Base-by-base conservation (phyloP, 2,329 filamentous ascomycete genomes). In the Aspergillus sp. region DNA sequence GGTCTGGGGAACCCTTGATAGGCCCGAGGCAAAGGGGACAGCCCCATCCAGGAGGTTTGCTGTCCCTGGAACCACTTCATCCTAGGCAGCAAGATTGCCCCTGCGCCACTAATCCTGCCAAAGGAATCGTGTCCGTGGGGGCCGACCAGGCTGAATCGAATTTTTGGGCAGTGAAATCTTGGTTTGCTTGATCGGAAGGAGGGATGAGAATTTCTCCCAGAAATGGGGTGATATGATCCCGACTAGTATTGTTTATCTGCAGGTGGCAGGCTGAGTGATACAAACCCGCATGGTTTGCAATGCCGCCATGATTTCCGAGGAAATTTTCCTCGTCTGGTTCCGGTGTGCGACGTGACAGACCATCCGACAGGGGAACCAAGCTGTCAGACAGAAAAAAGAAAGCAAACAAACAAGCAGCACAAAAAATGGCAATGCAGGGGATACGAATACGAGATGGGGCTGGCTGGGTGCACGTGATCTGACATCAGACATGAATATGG, bases 51-150 rank as follows among this genome's bases (percentile, higher is more conserved):
- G 47, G 47, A 8, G 13, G 13, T 30, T 50, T 17, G 47, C 3
- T 32, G 47, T 50, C 25, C 47, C 47, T 50, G 44, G 25, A 17
- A 30, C 21, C 32, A 36, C 32, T 36, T 36, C 11, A 36, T 36
- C 32, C 47, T 50, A 50, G 47, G 47, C 47, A 50, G 47, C 47
- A 50, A n/a, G n/a, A 50, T 49, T 49, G 44, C 23, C 23, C 47
- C 25, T 50, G 47, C 47, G 44, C 44, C 44, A 49, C 39, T 6
- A 15, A 10, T 27, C 41, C 41, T 13, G 11, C 32, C 32, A 5
- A 15, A 30, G 27, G 27, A 30, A 4, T 15, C 19, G 19, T 11
- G 17, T 23, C 11, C 19, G n/a, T 30, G 25, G 47, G 47, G 47
- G 47, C 47, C 47, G 30, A 19, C 47, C 15, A 30, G 47, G 47